Base-by-base conservation (phyloP, 148 eudicot genomes). In the Fagopyrum tataricum region DNA sequence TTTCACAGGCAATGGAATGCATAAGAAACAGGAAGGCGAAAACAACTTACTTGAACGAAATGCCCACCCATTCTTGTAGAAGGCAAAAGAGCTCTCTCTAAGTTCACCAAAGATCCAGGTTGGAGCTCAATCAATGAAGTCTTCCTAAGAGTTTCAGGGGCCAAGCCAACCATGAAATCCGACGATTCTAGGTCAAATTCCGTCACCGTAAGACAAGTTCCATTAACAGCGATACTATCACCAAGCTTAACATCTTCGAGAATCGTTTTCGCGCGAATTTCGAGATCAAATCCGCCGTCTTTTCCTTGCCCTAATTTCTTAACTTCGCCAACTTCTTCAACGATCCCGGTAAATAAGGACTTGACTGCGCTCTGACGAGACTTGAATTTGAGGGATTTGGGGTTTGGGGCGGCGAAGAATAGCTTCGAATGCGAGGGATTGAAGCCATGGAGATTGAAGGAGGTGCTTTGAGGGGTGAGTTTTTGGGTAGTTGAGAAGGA, bases 11-110 rank as follows among this genome's bases (percentile, higher is more conserved):
- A 31, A 31, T 31, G 1, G 2, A 31, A 31, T 31, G 37, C 37
- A 31, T 31, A 31, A 15, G 18, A 48, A 48, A 11, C 52, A 48
- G 11, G 12, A 48, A 48, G 52, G 3, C 12, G 13, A 48, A 48
- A 7, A 61, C 24, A 59, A 20, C 71, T 44, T 3, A 80, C 86
- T 58, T 81, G 98, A 79, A 94, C 97, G 74, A 94, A 91, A 84
- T 94, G 98, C n/a, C 98, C 98, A 15, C 98, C 98, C 98, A 94
- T 91, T 67, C 98, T 80, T 17, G 98, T 94, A 52, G 85, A 83
- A 17, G 97, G 90, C 64, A 79, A 77, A 76, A 94, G 73, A 0
- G 98, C 97, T 81, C 98, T 86, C 83, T 94, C 98, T 82, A 94
- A 71, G 81, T 94, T 94, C 3, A 94, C 98, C 77, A 61, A n/a